Conservation (phyloP, 192 early-diverging fungal genomes). For the Rhizophagus sp. region DNA sequence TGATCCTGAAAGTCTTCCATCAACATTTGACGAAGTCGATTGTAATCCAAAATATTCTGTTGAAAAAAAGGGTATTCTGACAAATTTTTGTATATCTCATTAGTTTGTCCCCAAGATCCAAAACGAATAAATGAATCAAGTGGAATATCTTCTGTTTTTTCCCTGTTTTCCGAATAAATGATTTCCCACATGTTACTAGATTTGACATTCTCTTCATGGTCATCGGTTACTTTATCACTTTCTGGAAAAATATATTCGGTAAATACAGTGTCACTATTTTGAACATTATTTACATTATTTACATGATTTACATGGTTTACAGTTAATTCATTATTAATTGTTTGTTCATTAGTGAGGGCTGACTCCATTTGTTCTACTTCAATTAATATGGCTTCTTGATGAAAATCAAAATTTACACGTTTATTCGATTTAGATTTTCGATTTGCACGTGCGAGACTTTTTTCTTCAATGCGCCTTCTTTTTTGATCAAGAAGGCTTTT, state of each 20-base stretch:
- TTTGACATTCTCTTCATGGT: neutral
- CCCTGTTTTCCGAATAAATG: neutral
- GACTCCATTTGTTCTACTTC: neutral
- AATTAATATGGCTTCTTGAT: neutral
- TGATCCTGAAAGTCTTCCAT: constrained; percentile 34
- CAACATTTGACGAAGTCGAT: constrained; percentile 27
- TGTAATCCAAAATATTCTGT: constrained; percentile 42
- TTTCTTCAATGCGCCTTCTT: neutral
- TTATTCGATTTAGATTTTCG: neutral
- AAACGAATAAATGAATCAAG: neutral
- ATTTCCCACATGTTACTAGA: neutral
- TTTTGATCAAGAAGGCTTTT: neutral
- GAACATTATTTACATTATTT: neutral
- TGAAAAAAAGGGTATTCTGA: constrained; percentile 52
- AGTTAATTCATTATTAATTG: neutral
- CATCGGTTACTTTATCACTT: neutral
- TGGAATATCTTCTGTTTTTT: neutral
- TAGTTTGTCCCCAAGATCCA: neutral
- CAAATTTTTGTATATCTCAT: constrained; percentile 36
- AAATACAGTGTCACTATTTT: neutral
- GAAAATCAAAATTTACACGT: neutral
- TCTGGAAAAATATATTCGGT: neutral
- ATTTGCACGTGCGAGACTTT: neutral
- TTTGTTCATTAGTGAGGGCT: neutral
- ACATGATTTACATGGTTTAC: neutral